phyloP scores from a whole-genome alignment of 495 filamentous ascomycete genomes.

The Annulohypoxylon moriforme region DNA sequence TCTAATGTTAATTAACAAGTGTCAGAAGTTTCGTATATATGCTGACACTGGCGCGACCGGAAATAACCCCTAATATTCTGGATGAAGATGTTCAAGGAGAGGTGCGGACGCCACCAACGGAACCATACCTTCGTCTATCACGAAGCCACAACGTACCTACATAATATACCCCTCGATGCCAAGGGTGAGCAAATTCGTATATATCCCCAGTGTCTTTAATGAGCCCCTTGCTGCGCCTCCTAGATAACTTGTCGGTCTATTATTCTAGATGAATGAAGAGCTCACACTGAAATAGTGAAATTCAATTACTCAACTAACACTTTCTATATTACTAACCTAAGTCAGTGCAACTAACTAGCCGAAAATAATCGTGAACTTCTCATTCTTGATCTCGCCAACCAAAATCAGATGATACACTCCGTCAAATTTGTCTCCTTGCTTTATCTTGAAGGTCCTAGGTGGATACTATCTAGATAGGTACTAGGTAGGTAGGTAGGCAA shows the following conservation, averaged over 20 bases:
- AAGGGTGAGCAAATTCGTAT: neutral
- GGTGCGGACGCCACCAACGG: neutral
- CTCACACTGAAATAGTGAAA: neutral
- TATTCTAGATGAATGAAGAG: neutral
- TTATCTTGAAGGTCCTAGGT: neutral
- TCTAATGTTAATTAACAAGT: neutral
- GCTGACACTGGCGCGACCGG: conserved; percentile 23
- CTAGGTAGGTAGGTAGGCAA: too few species aligned
- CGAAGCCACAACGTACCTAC: neutral
- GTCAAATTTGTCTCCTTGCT: neutral
- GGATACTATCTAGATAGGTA: neutral
- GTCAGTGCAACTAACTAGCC: neutral
- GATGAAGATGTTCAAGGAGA: neutral
- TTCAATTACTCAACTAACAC: neutral
- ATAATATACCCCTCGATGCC: neutral
- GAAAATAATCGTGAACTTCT: neutral
- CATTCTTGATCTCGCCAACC: neutral
- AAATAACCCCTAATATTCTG: conserved; percentile 6
- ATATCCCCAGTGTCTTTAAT: neutral
- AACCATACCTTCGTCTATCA: neutral
- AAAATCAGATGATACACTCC: neutral
- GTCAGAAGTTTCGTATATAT: neutral
- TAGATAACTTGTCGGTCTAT: neutral
- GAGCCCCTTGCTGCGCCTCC: neutral
- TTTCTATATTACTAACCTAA: neutral